phyloP scores from a whole-genome alignment of 305 asterid genomes.

The Rubia balearica region DNA sequence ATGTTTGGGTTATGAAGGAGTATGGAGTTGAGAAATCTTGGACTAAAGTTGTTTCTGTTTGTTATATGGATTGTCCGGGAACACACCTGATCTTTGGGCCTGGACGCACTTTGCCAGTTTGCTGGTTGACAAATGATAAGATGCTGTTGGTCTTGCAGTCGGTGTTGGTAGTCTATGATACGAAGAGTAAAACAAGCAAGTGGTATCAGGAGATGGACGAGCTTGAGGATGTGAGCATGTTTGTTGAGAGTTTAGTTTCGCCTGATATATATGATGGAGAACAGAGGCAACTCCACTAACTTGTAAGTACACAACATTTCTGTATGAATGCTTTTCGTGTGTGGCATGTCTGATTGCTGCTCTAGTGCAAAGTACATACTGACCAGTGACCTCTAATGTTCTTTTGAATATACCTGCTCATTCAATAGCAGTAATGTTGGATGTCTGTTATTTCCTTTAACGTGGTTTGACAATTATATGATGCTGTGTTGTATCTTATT shows the following conservation, averaged over 20 bases:
- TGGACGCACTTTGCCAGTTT: conserved; percentile 22
- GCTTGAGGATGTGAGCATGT: conserved; percentile 23
- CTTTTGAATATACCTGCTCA: not conserved
- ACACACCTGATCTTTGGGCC: not conserved
- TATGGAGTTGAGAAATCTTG: conserved; percentile 49
- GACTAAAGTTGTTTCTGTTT: conserved; percentile 34
- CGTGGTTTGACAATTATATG: too few relatives aligned
- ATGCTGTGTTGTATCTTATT: too few relatives aligned
- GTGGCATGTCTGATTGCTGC: not conserved
- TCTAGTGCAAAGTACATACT: not conserved
- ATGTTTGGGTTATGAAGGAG: conserved; percentile 50
- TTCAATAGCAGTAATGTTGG: too few relatives aligned
- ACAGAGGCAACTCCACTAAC: not conserved
- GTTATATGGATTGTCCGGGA: conserved; percentile 21
- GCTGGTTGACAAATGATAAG: conserved; percentile 31
- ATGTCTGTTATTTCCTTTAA: too few relatives aligned
- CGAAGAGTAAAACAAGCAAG: conserved; percentile 21
- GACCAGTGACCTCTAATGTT: not conserved
- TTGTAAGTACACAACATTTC: not conserved
- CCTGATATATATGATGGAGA: conserved; percentile 14
- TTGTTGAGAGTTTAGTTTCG: conserved; percentile 45
- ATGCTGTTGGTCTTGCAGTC: conserved; percentile 22
- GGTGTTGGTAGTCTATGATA: conserved; percentile 30
- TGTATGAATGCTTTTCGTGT: not conserved
- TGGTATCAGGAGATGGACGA: conserved; percentile 19